Conservation (phyloP, 2,329 filamentous ascomycete species). For the Tolypocladium cylindrosporum region DNA sequence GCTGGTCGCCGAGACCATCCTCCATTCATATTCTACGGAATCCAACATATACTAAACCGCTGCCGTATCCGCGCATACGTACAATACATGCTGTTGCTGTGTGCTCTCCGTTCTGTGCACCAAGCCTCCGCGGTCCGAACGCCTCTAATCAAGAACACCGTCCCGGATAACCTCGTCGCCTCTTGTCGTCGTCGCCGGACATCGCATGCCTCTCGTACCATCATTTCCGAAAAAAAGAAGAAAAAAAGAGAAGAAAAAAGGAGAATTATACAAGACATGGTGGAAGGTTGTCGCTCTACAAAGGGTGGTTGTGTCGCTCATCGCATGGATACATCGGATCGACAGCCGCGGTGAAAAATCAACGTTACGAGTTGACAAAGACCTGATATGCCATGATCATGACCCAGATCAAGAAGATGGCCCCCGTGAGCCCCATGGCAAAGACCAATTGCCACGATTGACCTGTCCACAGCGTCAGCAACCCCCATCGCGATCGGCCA, state of each 20-base stretch:
- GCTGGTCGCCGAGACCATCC: background rate
- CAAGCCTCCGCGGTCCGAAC: background rate
- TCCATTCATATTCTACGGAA: background rate
- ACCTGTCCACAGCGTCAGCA: conserved; percentile 25
- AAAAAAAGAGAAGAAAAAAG: too few relatives aligned
- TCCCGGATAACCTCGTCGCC: background rate
- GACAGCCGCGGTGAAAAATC: background rate
- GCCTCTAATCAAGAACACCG: background rate
- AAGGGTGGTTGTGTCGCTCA: background rate
- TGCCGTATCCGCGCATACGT: background rate
- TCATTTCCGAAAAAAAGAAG: background rate
- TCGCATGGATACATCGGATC: too few relatives aligned
- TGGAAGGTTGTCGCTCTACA: too few relatives aligned
- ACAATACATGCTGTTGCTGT: background rate
- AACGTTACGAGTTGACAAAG: conserved; percentile 33
- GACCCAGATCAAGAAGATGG: conserved; percentile 55
- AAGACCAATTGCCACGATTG: conserved; percentile 57
- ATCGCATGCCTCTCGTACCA: background rate
- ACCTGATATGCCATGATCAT: conserved; percentile 60
- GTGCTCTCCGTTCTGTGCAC: background rate
- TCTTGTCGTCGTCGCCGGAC: background rate
- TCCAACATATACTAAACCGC: too few relatives aligned
- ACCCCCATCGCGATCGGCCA: too few relatives aligned
- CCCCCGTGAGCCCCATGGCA: conserved; percentile 50
- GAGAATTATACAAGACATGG: background rate